Base-by-base conservation (phyloP, 306 rosid species). In the Pterocarpus santalinus region DNA sequence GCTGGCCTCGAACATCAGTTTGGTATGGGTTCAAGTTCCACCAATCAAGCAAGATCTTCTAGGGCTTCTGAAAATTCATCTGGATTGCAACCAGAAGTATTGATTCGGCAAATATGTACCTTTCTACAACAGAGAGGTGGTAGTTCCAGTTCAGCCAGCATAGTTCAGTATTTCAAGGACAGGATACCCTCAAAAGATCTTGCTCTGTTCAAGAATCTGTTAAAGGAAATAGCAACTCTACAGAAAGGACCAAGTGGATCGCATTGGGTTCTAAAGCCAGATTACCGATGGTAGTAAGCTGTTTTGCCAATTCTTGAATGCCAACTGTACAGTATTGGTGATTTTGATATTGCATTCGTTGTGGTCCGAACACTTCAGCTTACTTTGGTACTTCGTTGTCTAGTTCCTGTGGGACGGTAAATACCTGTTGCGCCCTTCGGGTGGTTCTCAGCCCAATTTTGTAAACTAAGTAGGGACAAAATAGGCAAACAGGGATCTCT, bases 191-290 rank as follows among this genome's bases (percentile, higher is more conserved):
- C 94, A 0, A 80, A 76, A 32, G 97, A 93, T 87, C 91, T 95
- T 70, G 90, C 98, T n/a, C 65, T 95, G 89, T 95, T 95, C 77
- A 95, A 93, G 92, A 93, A 92, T 90, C 89, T 95, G 60, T 80
- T 95, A 58, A 95, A 93, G 88, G 99, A 95, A 85, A 93, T 95
- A 75, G 98, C 99, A 2, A 83, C 73, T 56, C 79, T 93, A 65
- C 90, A 88, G 77, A 95, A 92, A 85, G 87, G 83, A 75, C 82
- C 85, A 7, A 67, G 81, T 69, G 97, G 94, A 60, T 90, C 98
- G 3, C 17, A 72, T 74, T 95, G 99, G 99, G 80, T 82, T 85
- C 87, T 95, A 78, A 93, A 91, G 87, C 86, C 97, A 47, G 97
- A 90, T n/a, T 95, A 90, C 86, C 86, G 78, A 83, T 79, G 68